Conservation (phyloP, 2,329 filamentous ascomycete species). For the Phoma herbarum region DNA sequence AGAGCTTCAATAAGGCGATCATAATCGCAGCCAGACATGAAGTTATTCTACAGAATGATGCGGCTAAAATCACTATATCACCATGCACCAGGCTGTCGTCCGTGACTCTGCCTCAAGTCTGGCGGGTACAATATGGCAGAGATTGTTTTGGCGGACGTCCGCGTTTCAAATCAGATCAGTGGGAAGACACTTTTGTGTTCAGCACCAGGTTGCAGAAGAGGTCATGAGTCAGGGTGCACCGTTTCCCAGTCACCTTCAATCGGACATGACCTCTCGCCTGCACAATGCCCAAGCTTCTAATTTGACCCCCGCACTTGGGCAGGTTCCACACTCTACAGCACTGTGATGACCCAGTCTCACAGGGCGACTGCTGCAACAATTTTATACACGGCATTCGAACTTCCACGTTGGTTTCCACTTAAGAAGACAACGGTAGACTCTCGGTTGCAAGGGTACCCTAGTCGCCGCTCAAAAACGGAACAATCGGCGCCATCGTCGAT, state of each 20-base stretch:
- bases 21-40: neutral
- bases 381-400: neutral
- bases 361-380: neutral
- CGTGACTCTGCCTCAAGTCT: neutral
- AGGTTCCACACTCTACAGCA: neutral
- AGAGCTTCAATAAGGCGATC: neutral
- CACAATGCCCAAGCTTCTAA: neutral
- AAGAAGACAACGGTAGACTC: neutral
- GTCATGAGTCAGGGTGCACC: neutral
- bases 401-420: neutral
- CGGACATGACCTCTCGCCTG: conserved; percentile 6
- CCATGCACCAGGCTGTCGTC: neutral
- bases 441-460: conserved; percentile 4
- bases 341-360: neutral
- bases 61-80: neutral
- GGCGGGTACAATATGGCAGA: neutral
- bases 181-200: neutral
- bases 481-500: neutral
- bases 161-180: conserved; percentile 6
- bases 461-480: conserved; percentile 9
- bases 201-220: neutral
- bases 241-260: neutral
- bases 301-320: neutral
- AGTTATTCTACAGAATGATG: too few species aligned
- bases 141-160: conserved; percentile 7